Evolutionary conservation across 1,284 basidiomycete species (phyloP).

Genomic region (Cutaneotrichosporon curvatum): DNA sequence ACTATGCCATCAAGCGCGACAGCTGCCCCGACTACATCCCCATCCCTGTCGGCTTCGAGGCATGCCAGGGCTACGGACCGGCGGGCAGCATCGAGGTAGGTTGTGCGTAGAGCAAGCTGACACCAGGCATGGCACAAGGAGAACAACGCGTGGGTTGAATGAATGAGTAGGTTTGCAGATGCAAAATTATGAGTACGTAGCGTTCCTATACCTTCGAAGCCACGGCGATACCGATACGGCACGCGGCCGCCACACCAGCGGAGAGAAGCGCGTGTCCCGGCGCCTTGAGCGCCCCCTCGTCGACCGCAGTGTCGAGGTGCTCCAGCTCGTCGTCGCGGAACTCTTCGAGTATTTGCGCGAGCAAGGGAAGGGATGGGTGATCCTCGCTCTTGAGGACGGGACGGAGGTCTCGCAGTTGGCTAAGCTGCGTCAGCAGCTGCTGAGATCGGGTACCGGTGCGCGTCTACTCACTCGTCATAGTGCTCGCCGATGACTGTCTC

Average conservation of each 20-base stretch:
- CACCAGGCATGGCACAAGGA: constrained; percentile 37
- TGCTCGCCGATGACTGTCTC: constrained; percentile 97
- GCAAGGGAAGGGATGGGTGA: constrained; percentile 69
- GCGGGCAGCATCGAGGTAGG: constrained; percentile 35
- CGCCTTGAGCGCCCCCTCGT: constrained; percentile 80
- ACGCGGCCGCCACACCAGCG: constrained; percentile 75
- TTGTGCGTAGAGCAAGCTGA: constrained; percentile 1
- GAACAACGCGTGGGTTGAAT: constrained; percentile 36
- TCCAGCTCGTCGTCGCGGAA: constrained; percentile 92
- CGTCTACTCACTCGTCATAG: constrained; percentile 78
- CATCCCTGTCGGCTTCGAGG: constrained; percentile 27
- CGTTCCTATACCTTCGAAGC: constrained; percentile 66
- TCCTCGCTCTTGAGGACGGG: constrained; percentile 22
- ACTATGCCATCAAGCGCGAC: constrained; percentile 33
- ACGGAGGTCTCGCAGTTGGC: constrained; percentile 35
- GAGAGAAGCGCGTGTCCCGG: constrained; percentile 86
- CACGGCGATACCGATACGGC: constrained; percentile 80
- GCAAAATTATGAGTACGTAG: no score
- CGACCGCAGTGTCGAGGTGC: constrained; percentile 86
- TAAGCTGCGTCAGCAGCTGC: constrained; percentile 9
- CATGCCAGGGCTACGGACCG: constrained; percentile 33
- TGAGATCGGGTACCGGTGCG: neutral
- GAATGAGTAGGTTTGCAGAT: no score
- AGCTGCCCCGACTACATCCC: constrained; percentile 38
- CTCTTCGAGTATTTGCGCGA: constrained; percentile 70